Evolutionary conservation across 306 rosid genomes (phyloP).

Genomic region (Heteromeles arbutifolia): DNA sequence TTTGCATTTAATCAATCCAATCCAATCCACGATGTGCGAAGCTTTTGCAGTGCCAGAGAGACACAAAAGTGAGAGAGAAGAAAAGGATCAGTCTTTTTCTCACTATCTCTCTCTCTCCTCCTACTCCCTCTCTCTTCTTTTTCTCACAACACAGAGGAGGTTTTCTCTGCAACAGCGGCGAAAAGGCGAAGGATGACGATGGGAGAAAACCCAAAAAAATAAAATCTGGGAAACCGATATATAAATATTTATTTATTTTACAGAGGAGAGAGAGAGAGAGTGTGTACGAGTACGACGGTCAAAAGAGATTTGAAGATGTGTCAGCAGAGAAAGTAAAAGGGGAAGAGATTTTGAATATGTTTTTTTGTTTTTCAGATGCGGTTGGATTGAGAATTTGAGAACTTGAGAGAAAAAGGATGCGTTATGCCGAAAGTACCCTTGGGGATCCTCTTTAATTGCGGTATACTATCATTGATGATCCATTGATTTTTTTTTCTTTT

Average conservation of each 20-base stretch:
- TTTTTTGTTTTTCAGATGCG: not conserved
- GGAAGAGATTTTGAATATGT: not conserved
- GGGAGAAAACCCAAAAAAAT: slow-evolving; percentile 16
- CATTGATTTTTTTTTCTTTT: not conserved
- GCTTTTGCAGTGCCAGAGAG: slow-evolving; percentile 4
- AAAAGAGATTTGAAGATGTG: slow-evolving; percentile 63
- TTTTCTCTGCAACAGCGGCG: slow-evolving; percentile 59
- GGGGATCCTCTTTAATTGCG: slow-evolving; percentile 14
- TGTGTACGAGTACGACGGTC: slow-evolving; percentile 76
- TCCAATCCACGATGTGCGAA: not conserved
- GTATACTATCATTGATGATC: not conserved
- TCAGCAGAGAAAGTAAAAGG: not conserved
- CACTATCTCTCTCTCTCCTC: not conserved
- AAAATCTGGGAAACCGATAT: not conserved
- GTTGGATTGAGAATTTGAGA: not conserved
- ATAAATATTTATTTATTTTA: not conserved
- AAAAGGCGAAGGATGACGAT: slow-evolving; percentile 40
- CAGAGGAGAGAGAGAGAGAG: not conserved
- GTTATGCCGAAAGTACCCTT: slow-evolving; percentile 26
- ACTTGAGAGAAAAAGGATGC: not conserved
- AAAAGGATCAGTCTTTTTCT: not conserved
- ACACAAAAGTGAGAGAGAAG: not conserved
- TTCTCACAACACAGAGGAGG: slow-evolving; percentile 16
- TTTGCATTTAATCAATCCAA: not conserved
- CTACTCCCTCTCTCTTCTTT: not conserved